These are phyloP conservation scores for Chaetoceros tenuissimus DNA, from an alignment of 108 stramenopile species.

Conservation along the genomic window DNA sequence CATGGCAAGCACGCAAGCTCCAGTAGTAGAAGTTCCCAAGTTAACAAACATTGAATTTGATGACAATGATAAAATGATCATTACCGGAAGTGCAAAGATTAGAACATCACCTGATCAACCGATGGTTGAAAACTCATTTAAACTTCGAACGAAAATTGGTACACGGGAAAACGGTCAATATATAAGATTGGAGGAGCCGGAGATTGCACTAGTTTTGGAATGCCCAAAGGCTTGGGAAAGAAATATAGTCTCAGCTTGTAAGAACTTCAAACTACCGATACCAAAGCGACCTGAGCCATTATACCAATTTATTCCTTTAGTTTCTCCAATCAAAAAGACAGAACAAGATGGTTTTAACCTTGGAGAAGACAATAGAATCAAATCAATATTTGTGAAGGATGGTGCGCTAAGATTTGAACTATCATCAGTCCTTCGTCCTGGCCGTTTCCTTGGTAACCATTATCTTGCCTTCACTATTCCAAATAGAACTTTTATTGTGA, in stretches of 20 bases:
- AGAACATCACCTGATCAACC: constrained; percentile 49
- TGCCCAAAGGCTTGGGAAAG: constrained; percentile 65
- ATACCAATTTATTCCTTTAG: constrained; percentile 77
- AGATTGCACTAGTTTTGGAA: constrained; percentile 71
- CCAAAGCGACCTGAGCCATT: constrained; percentile 50
- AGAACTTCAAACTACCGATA: constrained; percentile 2
- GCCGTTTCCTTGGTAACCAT: constrained; percentile 78
- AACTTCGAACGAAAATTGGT: constrained; percentile 75
- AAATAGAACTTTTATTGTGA: constrained; percentile 73
- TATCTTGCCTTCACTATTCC: constrained; percentile 84
- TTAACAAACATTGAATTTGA: constrained; percentile 77
- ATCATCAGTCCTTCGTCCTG: constrained; percentile 67
- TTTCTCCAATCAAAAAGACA: constrained; percentile 67
- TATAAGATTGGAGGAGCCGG: constrained; percentile 65
- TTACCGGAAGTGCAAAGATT: constrained; percentile 73
- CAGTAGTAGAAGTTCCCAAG: constrained; percentile 66
- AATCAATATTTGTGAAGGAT: constrained; percentile 62
- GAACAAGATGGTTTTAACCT: constrained; percentile 79
- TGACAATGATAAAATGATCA: constrained; percentile 48
- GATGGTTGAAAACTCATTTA: constrained; percentile 69
- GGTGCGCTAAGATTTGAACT: constrained; percentile 76
- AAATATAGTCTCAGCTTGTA: constrained; percentile 14
- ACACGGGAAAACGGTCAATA: constrained; percentile 58
- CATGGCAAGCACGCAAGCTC: constrained; percentile 46
- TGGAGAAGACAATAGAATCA: constrained; percentile 73